Evolutionary conservation across 2,329 filamentous ascomycete species (phyloP).

Genomic region (Diaporthe amygdali): DNA sequence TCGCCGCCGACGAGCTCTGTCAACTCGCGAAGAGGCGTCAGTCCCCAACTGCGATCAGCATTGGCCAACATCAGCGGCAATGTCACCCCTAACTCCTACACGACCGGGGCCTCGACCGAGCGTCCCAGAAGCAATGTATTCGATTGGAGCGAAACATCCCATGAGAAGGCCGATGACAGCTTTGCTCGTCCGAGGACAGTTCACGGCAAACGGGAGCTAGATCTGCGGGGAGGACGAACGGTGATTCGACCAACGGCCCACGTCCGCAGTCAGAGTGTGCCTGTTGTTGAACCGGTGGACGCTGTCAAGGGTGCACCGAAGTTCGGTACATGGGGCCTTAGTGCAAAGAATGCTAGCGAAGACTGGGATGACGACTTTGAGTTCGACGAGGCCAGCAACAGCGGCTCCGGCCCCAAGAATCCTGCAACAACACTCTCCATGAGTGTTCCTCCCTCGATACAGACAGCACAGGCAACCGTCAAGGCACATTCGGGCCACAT

Average conservation of each 20-base stretch:
- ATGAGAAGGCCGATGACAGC: constrained; percentile 67
- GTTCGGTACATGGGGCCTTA: constrained; percentile 82
- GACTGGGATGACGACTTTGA: constrained; percentile 93
- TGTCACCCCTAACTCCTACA: constrained; percentile 41
- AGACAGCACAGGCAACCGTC: constrained; percentile 81
- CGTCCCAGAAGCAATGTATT: constrained; percentile 73
- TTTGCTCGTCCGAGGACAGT: constrained; percentile 73
- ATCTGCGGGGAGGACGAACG: constrained; percentile 72
- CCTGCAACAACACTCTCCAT: constrained; percentile 53
- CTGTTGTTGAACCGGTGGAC: constrained; percentile 68
- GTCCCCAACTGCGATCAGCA: constrained; percentile 59
- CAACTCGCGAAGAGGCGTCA: constrained; percentile 56
- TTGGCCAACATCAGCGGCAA: constrained; percentile 59
- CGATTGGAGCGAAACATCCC: constrained; percentile 75
- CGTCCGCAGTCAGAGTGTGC: constrained; percentile 81
- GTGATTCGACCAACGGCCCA: constrained; percentile 71
- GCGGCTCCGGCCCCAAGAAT: constrained; percentile 37
- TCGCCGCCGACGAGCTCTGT: constrained; percentile 63
- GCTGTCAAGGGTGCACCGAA: constrained; percentile 63
- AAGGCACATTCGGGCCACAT: constrained; percentile 85
- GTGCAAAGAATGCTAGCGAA: constrained; percentile 80
- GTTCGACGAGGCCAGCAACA: constrained; percentile 58
- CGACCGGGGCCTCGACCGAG: constrained; percentile 42
- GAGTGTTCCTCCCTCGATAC: constrained; percentile 80
- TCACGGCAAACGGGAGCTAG: constrained; percentile 75